Evolutionary conservation across 108 stramenopile genomes (phyloP), one percentile per base, ranked within the genome.

Genomic region (Schizochytrium sp.): DNA sequence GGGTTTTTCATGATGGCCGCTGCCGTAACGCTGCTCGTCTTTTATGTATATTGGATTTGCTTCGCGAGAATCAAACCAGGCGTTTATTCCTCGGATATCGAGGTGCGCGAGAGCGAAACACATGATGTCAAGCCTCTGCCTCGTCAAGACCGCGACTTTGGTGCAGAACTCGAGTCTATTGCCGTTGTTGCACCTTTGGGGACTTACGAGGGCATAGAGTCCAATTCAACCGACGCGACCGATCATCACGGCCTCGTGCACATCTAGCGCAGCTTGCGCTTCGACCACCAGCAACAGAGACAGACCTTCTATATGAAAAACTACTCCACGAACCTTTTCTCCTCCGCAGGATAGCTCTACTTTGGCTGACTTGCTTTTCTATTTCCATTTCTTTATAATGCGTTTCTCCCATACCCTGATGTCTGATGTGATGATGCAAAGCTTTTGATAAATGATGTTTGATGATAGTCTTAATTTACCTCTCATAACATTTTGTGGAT

Each of bases 1-100:
- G 76, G 76, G 50, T 83, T 47, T 47, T 83, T 83, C 53, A 55
- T 83, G 50, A 38, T 83, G 7, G 47, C 53, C 47, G 76, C 76
- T 47, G 40, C n/a, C 15, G 10, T 83, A n/a, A 83, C 76, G 15
- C 47, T 83, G 17, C 17, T 83, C 45, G 45, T 49, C 47, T 83
- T 83, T 83, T 83, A 83, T 53, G 15, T 28, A 5, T 55, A 83
- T 3, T 83, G 76, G 76, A 2, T 83, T 44, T 69, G 64, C 64
- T 69, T 69, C 44, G 64, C 64, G 12, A 38, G 64, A 0, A 69
- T 69, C 64, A 69, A 38, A 8, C 42, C 64, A 8, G 64, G 64
- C 28, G 40, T 44, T 2, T 69, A 44, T 44, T 69, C 64, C 64
- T 44, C 42, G 28, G 64, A 69, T 15, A 69, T 69, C 28, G 64